These are phyloP conservation scores for Hibiscus syriacus DNA, from an alignment of 345 rosid species.

Conservation along the genomic window DNA sequence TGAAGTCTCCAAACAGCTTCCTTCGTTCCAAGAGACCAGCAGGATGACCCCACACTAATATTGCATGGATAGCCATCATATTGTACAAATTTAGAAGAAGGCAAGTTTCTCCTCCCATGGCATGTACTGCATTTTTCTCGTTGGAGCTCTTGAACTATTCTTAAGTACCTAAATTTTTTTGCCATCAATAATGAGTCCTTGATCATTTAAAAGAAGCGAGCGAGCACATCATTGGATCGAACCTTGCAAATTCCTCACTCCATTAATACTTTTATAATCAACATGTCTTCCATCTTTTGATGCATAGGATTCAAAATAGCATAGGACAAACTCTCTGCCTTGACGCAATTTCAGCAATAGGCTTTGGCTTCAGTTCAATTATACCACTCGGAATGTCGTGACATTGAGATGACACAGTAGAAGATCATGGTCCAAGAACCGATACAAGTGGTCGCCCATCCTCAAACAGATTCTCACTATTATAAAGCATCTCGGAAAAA, in stretches of 20 bases:
- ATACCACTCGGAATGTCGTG: slow-evolving; percentile 77
- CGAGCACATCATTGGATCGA: slow-evolving; percentile 3
- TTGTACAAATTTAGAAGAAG: slow-evolving; percentile 81
- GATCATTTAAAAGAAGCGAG: background rate
- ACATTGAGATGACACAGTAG: slow-evolving; percentile 65
- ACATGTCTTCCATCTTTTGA: slow-evolving; percentile 77
- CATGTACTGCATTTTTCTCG: slow-evolving; percentile 58
- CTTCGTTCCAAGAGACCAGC: slow-evolving; percentile 64
- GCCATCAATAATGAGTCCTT: slow-evolving; percentile 1
- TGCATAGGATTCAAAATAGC: slow-evolving; percentile 73
- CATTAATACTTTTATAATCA: slow-evolving; percentile 83
- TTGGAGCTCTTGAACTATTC: slow-evolving; percentile 77
- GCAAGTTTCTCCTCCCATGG: slow-evolving; percentile 73
- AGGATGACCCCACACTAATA: slow-evolving; percentile 66
- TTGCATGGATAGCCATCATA: slow-evolving; percentile 85
- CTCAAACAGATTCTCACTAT: slow-evolving; percentile 76
- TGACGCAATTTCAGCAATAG: slow-evolving; percentile 54
- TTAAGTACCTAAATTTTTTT: slow-evolving; percentile 44
- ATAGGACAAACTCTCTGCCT: slow-evolving; percentile 50
- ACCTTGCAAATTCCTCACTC: slow-evolving; percentile 97
- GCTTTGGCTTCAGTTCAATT: slow-evolving; percentile 64
- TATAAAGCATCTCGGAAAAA: slow-evolving; percentile 14
- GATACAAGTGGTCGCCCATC: slow-evolving; percentile 80
- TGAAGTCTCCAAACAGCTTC: slow-evolving; percentile 65
- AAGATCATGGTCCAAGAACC: slow-evolving; percentile 75